Conservation (phyloP, 2,329 filamentous ascomycete species). For the Arthroderma sp. region DNA sequence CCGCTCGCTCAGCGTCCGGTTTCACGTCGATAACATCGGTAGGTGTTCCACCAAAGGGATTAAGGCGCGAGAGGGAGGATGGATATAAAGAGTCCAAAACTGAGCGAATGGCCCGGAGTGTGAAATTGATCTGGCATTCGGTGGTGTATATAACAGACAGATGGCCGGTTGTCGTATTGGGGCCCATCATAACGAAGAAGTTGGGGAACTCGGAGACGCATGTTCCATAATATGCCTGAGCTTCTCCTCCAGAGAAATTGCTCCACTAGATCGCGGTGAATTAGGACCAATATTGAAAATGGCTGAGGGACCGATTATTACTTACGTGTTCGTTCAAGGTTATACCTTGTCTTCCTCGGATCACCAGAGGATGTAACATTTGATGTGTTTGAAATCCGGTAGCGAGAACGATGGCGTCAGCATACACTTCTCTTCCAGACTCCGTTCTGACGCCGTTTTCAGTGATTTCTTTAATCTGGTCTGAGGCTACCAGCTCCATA, state of each 20-base stretch:
- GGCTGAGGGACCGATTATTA: not conserved
- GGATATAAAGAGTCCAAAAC: conserved; percentile 24
- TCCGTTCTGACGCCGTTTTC: conserved; percentile 26
- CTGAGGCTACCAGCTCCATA: conserved; percentile 27
- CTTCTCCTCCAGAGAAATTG: conserved; percentile 20
- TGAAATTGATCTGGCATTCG: conserved; percentile 41
- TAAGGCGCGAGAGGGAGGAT: conserved; percentile 14
- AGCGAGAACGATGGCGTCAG: conserved; percentile 37
- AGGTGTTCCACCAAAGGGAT: conserved; percentile 6
- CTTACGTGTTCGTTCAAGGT: conserved; percentile 20
- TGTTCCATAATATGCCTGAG: conserved; percentile 38
- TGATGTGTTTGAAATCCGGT: conserved; percentile 38
- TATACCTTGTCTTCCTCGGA: conserved; percentile 29
- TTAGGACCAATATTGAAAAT: not conserved
- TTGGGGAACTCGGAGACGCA: conserved; percentile 36
- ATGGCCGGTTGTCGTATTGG: conserved; percentile 37
- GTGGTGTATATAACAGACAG: conserved; percentile 38
- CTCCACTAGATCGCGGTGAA: conserved; percentile 23
- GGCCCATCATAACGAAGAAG: conserved; percentile 35
- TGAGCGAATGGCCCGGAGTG: conserved; percentile 29
- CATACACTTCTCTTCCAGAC: conserved; percentile 25
- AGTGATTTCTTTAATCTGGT: conserved; percentile 29
- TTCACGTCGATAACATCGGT: conserved; percentile 25
- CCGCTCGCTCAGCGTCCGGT: conserved; percentile 20
- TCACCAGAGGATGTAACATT: conserved; percentile 35